Evolutionary conservation across 306 rosid genomes (phyloP).

Genomic region (Quercus wislizeni): DNA sequence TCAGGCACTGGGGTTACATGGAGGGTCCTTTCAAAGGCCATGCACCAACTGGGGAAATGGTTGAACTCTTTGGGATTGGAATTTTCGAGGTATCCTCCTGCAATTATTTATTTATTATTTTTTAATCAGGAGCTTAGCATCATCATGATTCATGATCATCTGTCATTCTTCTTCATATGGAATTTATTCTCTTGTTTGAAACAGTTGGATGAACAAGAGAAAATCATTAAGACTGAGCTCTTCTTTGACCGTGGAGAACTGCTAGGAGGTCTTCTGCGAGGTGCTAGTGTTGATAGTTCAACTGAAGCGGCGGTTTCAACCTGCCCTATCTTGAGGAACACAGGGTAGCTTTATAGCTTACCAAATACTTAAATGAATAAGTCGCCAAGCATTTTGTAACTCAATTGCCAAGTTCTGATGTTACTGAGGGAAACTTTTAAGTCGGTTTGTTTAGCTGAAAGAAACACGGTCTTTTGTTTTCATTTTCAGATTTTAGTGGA

Average conservation of each 20-base stretch:
- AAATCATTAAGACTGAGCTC: slow-evolving; percentile 59
- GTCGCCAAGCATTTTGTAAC: too few species aligned
- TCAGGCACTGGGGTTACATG: slow-evolving; percentile 81
- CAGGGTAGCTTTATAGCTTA: slow-evolving; percentile 39
- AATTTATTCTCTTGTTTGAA: not conserved
- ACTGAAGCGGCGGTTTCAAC: slow-evolving; percentile 30
- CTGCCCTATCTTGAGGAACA: slow-evolving; percentile 51
- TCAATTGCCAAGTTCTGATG: too few species aligned
- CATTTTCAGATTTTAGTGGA: too few species aligned
- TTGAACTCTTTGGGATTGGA: slow-evolving; percentile 50
- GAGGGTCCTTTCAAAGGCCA: slow-evolving; percentile 76
- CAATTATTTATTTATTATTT: not conserved
- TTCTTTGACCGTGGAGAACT: slow-evolving; percentile 64
- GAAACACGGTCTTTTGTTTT: too few species aligned
- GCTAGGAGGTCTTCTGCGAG: slow-evolving; percentile 60
- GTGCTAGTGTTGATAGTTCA: slow-evolving; percentile 26
- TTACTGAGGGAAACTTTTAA: too few species aligned
- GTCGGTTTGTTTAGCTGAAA: too few species aligned
- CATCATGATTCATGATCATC: not conserved
- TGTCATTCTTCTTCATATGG: not conserved
- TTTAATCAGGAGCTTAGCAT: not conserved
- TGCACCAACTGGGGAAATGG: slow-evolving; percentile 49
- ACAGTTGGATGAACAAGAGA: slow-evolving; percentile 53
- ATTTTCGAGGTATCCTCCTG: slow-evolving; percentile 40
- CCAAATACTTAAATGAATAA: not conserved